phyloP scores from a whole-genome alignment of 2,329 filamentous ascomycete genomes.

The Thelonectria rubi region DNA sequence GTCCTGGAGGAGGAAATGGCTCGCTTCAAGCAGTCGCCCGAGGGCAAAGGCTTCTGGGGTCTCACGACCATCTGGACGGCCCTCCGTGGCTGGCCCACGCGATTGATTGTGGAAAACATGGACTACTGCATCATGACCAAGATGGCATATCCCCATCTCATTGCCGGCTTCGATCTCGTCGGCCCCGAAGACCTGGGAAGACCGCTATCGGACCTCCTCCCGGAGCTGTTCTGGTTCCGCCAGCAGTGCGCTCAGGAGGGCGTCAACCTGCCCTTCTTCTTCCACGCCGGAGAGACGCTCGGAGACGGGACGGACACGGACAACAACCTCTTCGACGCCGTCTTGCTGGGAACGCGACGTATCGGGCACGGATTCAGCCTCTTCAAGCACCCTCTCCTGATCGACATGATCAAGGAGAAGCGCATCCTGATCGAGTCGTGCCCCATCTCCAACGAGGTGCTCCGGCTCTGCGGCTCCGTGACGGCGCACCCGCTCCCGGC shows the following conservation, averaged over 20 bases:
- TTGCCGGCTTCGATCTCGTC: slow-evolving; percentile 90
- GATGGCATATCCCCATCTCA: slow-evolving; percentile 77
- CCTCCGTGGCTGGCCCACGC: slow-evolving; percentile 70
- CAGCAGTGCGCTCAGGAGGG: slow-evolving; percentile 81
- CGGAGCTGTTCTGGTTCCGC: slow-evolving; percentile 92
- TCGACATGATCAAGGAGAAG: slow-evolving; percentile 89
- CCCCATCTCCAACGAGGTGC: slow-evolving; percentile 88
- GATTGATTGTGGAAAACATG: slow-evolving; percentile 80
- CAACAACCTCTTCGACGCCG: slow-evolving; percentile 85
- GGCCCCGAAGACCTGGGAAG: slow-evolving; percentile 86
- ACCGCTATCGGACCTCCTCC: slow-evolving; percentile 78
- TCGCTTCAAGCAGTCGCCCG: slow-evolving; percentile 75
- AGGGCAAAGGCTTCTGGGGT: slow-evolving; percentile 84
- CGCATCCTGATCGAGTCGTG: slow-evolving; percentile 90
- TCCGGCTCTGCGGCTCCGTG: slow-evolving; percentile 80
- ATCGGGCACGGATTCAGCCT: slow-evolving; percentile 91
- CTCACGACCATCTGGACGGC: slow-evolving; percentile 86
- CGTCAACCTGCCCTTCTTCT: slow-evolving; percentile 91
- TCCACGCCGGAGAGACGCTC: slow-evolving; percentile 90
- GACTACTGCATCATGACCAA: slow-evolving; percentile 87
- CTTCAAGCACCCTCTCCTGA: slow-evolving; percentile 89
- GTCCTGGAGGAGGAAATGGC: slow-evolving; percentile 81
- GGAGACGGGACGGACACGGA: slow-evolving; percentile 79
- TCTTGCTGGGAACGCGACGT: slow-evolving; percentile 84
- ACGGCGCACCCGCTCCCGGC: slow-evolving; percentile 83